Base-by-base conservation (phyloP, 2,329 filamentous ascomycete genomes). In the Aspergillus tamarii region DNA sequence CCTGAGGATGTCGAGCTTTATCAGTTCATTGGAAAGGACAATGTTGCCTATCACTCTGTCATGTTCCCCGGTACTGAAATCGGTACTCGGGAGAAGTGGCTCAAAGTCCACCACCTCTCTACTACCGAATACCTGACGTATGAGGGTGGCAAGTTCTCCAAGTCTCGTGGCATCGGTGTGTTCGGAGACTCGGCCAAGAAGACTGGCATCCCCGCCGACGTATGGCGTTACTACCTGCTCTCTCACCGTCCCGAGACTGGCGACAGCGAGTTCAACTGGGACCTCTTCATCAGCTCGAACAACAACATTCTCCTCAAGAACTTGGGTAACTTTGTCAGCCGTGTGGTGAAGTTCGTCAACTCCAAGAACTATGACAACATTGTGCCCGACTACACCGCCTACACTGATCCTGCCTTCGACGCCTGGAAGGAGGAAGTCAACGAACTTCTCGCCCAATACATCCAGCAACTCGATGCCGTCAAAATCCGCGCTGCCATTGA, bases 21-120 rank as follows among this genome's bases (percentile, higher is more conserved):
- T 78, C 94, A 97, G 81, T 96, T 97, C 84, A 92, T 97, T 88
- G 94, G 94, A 80, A 97, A 97, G 78, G 91, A 94, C 77, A 94
- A 94, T 69, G 91, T 92, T 19, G 88, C 88, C 8, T 95, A 94
- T 84, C 93, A 97, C 81, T 91, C 91, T 52, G 91, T 97, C 73
- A 93, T 96, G 74, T 97, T 96, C 84, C 94, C 94, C 1, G 91
- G 87, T 34, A 93, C 89, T 48, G 91, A 97, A 77, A 84, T 97
- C 12, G 94, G 94, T 62, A 94, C 93, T 0, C 84, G 85, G 52
- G 90, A 96, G 70, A 89, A 89, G 67, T 97, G 94, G 94, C 97
- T 93, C 56, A 92, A 90, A 87, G 86, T 96, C 39, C 89, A 96
- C 80, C 91, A 93, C 73, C 85, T 97, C 57, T 95, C 91, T 10